These are phyloP conservation scores for Ganoderma boninense DNA, from an alignment of 1,284 basidiomycete genomes.

Conservation along the genomic window DNA sequence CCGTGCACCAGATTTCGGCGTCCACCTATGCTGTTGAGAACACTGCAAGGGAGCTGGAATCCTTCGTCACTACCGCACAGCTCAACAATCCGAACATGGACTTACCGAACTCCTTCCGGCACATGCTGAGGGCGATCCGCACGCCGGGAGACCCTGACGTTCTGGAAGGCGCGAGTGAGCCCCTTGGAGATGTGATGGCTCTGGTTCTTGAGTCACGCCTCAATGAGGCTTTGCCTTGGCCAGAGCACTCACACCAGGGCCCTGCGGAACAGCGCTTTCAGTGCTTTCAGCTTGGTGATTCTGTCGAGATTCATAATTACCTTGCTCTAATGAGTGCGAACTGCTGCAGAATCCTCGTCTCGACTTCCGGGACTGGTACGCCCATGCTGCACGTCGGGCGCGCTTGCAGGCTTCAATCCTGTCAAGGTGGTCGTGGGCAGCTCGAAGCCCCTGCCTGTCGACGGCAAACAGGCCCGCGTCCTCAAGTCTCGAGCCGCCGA, in stretches of 20 bases:
- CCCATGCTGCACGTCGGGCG: background rate
- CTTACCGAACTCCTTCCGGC: background rate
- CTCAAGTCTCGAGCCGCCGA: constrained; percentile 29
- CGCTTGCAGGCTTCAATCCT: background rate
- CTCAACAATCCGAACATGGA: background rate
- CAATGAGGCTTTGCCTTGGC: background rate
- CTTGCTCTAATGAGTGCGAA: background rate
- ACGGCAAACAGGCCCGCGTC: constrained; percentile 21
- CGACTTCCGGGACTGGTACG: background rate
- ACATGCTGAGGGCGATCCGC: background rate
- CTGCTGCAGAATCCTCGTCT: background rate
- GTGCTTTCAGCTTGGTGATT: background rate
- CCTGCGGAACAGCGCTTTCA: background rate
- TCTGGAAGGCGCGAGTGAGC: background rate
- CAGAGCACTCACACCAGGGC: background rate
- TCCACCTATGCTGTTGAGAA: background rate
- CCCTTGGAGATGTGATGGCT: background rate
- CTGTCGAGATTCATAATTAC: background rate
- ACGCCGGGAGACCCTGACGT: constrained; percentile 1
- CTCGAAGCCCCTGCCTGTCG: constrained; percentile 4
- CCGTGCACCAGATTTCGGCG: background rate
- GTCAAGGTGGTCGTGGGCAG: background rate
- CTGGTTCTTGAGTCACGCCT: background rate
- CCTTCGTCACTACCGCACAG: background rate
- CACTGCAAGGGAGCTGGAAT: background rate